Evolutionary conservation across 1,284 basidiomycete species (phyloP).

Genomic region (Moniliella sp.): DNA sequence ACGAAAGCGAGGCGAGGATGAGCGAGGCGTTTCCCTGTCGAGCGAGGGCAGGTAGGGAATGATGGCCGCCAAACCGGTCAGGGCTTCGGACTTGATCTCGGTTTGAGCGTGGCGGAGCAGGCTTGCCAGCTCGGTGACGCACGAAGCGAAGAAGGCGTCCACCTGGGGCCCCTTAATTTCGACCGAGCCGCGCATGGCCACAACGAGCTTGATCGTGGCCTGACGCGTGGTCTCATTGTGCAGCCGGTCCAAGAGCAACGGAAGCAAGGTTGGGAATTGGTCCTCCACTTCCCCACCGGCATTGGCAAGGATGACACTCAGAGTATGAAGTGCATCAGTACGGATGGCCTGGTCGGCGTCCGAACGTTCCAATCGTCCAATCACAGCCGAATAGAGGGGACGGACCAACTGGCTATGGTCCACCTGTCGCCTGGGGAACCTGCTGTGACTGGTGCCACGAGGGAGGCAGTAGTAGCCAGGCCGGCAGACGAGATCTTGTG

Average conservation of each 20-base stretch:
- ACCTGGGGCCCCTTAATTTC: constrained; percentile 1
- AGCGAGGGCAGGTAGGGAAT: too few species aligned
- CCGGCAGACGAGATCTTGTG: constrained; percentile 37
- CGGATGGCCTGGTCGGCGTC: constrained; percentile 81
- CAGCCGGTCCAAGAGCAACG: constrained; percentile 55
- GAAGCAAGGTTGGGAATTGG: constrained; percentile 35
- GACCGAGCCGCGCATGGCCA: background rate
- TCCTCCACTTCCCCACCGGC: constrained; percentile 48
- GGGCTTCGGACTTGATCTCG: constrained; percentile 55
- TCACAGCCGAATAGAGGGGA: constrained; percentile 50
- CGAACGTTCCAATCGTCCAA: constrained; percentile 49
- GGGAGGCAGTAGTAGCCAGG: constrained; percentile 42
- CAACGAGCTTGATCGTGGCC: constrained; percentile 39
- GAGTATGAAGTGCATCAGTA: constrained; percentile 54
- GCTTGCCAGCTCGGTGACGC: constrained; percentile 48
- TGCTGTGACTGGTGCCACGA: constrained; percentile 22
- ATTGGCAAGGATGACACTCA: constrained; percentile 65
- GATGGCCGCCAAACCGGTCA: constrained; percentile 54
- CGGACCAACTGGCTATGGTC: constrained; percentile 8
- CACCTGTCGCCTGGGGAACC: constrained; percentile 1
- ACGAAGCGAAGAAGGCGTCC: constrained; percentile 1
- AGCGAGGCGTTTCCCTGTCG: too few species aligned
- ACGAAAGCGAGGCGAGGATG: too few species aligned
- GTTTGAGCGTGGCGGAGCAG: constrained; percentile 61
- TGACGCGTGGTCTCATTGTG: constrained; percentile 41